Evolutionary conservation across 176 grass and related monocot genomes (phyloP), one percentile per base, ranked within the genome.

Genomic region (Zea luxurians): DNA sequence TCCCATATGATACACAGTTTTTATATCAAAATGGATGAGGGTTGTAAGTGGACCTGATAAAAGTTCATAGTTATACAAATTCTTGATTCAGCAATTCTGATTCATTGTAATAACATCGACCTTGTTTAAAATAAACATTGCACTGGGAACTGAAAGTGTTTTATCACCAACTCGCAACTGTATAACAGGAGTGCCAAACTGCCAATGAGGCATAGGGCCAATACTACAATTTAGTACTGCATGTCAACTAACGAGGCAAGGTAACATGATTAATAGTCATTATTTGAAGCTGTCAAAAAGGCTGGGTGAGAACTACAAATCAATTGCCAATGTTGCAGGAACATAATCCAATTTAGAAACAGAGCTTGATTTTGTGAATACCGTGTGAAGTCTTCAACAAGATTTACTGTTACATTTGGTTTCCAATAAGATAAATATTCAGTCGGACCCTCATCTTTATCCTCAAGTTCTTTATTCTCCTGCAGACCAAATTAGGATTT

Each of bases 381-480:
- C 96, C 84, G 77, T 79, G 88, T 99, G 78, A 89, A 95, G 80
- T 99, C 92, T 37, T 99, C 96, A 43, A 93, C 85, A 43, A 99
- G 90, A 80, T 96, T 99, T 79, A 99, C 86, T 60, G 96, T 99
- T 43, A 99, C 77, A 91, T 99, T 99, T 62, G 90, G 88, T 78
- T 99, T 99, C 96, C 92, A 99, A 63, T 96, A 99, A 74, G 96
- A 72, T 82, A 93, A 70, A 92, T 90, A 96, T 87, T 99, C 96
- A 18, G 79, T 64, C 48, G 79, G 84, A 59, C 83, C 92, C 49
- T 91, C 96, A 64, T 95, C 88, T 83, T 89, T 88, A 61, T 81
- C 84, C 85, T 93, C 90, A 6, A 48, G 42, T 71, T 96, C 86
- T 80, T 65, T 75, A 79, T 89, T 86, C 72, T 69, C 86, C 82